Base-by-base conservation (phyloP, 1,284 basidiomycete genomes). In the Ceratobasidium sp. region DNA sequence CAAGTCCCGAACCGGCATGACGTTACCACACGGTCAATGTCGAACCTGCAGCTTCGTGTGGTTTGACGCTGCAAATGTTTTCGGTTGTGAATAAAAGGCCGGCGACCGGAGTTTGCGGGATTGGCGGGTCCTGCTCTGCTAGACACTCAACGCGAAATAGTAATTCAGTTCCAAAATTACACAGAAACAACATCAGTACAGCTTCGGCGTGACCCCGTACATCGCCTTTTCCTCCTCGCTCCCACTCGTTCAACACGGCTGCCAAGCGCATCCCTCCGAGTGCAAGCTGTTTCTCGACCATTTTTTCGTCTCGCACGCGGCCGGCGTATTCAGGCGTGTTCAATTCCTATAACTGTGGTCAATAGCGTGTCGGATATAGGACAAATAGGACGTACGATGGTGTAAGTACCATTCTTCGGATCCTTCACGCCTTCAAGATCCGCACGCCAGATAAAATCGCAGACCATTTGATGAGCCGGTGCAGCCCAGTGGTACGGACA, bases 281-380 rank as follows among this genome's bases (percentile, higher is more conserved):
- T 0, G 94, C 92, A 64, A 98, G 84, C 80, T 97, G 83, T 83
- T 89, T 90, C 86, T 97, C 95, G 1, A 97, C 81, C 51, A 95
- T 84, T 88, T 92, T 91, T 77, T 89, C 85, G 52, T 90, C 84
- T 73, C 85, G 85, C 79, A 97, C 90, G 29, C 84, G 84, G 0
- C 92, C 95, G 0, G 91, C 85, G 81, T 98, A 98, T 78, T 91
- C 86, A 0, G 93, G 91, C 32, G 93, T 95, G 83, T 97, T 93
- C 22, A 98, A 88, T 84, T 97, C 93, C 44, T 94, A 15, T 8
- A 15, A 57, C 17, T 32, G 25, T 57, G 11, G 25, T 22, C 19
- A 15, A 56, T 25, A 56, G n/a, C 52, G 25, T 54, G n/a, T 5
- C 7, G 9, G 29, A 19, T 32, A 6, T 25, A 25, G 11, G 9